Percentiles rank a stretch among this genome's conserved stretches.
phyloP scores from a whole-genome alignment of 1,284 basidiomycete genomes.

The Cutaneotrichosporon sp. region DNA sequence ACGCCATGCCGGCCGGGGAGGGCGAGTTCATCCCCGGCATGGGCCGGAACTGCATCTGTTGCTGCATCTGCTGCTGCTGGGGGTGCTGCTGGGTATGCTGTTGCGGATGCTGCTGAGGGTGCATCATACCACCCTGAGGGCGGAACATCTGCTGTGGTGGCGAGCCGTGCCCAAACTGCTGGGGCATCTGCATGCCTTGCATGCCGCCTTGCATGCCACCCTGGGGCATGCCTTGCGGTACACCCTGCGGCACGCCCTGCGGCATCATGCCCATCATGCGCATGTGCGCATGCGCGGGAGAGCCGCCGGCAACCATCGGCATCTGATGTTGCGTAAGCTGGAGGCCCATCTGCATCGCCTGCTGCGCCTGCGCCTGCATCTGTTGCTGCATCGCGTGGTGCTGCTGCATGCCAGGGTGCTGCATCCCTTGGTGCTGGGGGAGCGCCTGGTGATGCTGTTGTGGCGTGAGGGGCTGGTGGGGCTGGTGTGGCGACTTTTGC shows the following conservation, averaged over 20 bases:
- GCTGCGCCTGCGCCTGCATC: constrained; percentile 1
- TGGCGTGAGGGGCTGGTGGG: constrained; percentile 7
- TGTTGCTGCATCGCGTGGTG: constrained; percentile 13
- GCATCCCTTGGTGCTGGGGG: constrained; percentile 6
- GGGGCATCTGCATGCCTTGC: constrained; percentile 7
- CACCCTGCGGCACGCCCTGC: neutral
- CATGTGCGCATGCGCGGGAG: constrained; percentile 8
- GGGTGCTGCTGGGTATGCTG: no score
- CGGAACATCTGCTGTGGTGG: constrained; percentile 5
- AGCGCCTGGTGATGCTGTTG: constrained; percentile 9
- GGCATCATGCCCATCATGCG: constrained; percentile 13
- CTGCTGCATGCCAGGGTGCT: constrained; percentile 9
- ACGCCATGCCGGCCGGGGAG: neutral
- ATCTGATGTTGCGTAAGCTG: neutral
- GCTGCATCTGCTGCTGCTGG: neutral
- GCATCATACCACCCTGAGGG: neutral
- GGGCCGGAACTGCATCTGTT: neutral
- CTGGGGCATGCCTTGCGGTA: neutral
- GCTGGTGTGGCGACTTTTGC: constrained; percentile 8
- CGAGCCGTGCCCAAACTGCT: neutral
- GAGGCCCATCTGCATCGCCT: constrained; percentile 1
- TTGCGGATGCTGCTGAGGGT: neutral
- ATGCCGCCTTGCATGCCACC: constrained; percentile 1
- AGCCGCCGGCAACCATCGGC: constrained; percentile 3
- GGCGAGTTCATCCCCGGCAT: neutral